Evolutionary conservation across 768 basidiomycete species (phyloP).

Genomic region (Mycena olivaceomarginata): DNA sequence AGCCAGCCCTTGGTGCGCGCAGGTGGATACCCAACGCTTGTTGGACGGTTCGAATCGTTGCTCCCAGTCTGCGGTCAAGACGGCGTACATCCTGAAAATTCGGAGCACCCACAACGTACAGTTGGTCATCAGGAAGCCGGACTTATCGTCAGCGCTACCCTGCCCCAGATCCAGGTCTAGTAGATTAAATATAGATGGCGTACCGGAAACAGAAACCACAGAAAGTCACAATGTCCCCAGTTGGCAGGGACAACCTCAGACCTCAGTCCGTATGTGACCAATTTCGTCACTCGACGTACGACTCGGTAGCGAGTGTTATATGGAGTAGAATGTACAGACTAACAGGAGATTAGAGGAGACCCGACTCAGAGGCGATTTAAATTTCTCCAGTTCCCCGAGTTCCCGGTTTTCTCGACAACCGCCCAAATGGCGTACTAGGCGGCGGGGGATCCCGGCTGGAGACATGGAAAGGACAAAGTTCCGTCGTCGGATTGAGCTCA

Average conservation of each 20-base stretch:
- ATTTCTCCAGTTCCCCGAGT: constrained; percentile 43
- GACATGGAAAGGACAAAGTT: constrained; percentile 8
- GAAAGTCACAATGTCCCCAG: no score
- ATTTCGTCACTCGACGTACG: constrained; percentile 68
- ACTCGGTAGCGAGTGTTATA: constrained; percentile 62
- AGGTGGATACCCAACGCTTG: no score
- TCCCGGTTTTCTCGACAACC: no score
- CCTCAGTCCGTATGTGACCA: constrained; percentile 74
- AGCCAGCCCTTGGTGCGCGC: no score
- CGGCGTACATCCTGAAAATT: neutral
- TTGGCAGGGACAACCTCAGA: no score
- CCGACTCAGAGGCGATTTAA: constrained; percentile 34
- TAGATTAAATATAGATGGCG: constrained; percentile 1
- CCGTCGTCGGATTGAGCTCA: neutral
- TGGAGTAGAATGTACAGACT: no score
- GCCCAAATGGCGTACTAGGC: no score
- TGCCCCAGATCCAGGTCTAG: constrained; percentile 70
- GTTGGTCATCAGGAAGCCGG: constrained; percentile 62
- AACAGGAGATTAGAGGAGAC: neutral
- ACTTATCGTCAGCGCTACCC: constrained; percentile 74
- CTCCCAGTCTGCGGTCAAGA: constrained; percentile 37
- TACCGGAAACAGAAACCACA: constrained; percentile 58
- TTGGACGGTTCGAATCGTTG: neutral
- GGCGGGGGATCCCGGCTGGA: neutral
- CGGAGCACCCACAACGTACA: constrained; percentile 43